These are phyloP conservation scores for Pyrus communis DNA, from an alignment of 306 rosid species.

Conservation along the genomic window DNA sequence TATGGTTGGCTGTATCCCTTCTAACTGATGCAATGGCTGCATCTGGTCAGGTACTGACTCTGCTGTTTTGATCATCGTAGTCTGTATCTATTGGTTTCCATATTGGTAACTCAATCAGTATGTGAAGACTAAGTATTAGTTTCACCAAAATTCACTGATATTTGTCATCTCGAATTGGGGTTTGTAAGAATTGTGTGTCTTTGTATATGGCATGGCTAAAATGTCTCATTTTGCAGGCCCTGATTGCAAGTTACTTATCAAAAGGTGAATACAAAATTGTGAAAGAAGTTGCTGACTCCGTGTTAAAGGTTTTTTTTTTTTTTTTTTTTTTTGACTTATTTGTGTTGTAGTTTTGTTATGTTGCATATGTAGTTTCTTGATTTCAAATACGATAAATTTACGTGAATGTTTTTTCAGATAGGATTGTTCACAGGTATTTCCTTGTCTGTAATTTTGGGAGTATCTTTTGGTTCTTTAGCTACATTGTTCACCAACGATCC, in stretches of 20 bases:
- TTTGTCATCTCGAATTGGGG: not conserved
- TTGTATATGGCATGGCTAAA: not conserved
- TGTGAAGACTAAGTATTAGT: not conserved
- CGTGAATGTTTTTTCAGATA: constrained; percentile 44
- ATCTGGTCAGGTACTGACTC: constrained; percentile 69
- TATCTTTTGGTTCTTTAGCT: constrained; percentile 74
- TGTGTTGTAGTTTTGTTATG: not conserved
- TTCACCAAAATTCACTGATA: not conserved
- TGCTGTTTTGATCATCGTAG: not conserved
- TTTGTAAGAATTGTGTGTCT: not conserved
- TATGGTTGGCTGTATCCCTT: constrained; percentile 96
- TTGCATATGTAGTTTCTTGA: constrained; percentile 10
- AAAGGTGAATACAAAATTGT: constrained; percentile 68
- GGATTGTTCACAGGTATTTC: constrained; percentile 64
- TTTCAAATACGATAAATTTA: constrained; percentile 8
- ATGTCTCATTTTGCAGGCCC: constrained; percentile 47
- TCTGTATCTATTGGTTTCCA: constrained; percentile 1
- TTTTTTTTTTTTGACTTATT: not conserved
- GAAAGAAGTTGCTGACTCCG: constrained; percentile 57
- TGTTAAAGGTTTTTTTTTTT: constrained; percentile 39
- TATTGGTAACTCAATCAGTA: constrained; percentile 5
- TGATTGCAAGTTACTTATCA: constrained; percentile 77
- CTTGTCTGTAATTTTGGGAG: constrained; percentile 63
- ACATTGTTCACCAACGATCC: constrained; percentile 74
- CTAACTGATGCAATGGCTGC: constrained; percentile 82